Evolutionary conservation across 768 basidiomycete genomes (phyloP), one percentile per base, ranked within the genome.

Genomic region (Terana coerulea): DNA sequence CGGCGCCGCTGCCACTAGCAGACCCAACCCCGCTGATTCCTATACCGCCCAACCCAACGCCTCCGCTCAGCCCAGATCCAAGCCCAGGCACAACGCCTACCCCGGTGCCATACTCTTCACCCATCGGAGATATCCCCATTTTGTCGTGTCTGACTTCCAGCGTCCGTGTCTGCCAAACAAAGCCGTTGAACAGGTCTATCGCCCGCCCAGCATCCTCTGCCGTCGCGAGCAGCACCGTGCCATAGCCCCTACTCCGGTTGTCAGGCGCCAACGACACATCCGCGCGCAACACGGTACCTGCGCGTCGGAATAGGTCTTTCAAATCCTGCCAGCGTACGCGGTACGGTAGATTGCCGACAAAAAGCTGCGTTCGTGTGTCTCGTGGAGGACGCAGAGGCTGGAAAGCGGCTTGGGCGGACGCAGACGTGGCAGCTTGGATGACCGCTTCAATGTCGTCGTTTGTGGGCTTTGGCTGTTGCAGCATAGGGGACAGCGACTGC

Each of bases 251-350:
- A 40, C 89, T 92, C 59, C 95, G 79, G 67, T 97, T 97, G 67
- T 93, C 91, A 2, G 90, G 88, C 3, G 90, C 74, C 5, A 78
- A 64, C 17, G 70, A 69, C 54, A 78, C 75, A 56, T 76, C 73
- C 7, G 81, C 80, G 21, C 81, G 68, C 3, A 84, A 65, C 35
- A 70, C 68, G 1, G 69, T 97, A 35, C 97, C 97, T 5, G 95
- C 91, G 58, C 91, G 88, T 31, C 95, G 83, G 69, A 99, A 98
- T 47, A 99, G 81, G 67, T 99, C 95, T 61, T 99, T 98, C 56
- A 99, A 80, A 72, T 99, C 97, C 73, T 99, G 97, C 97, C 97
- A 99, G 49, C 97, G 84, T 33, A 98, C 95, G 54, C 95, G 79
- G 69, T 95, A 98, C 0, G 97, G 97, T 22, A 99, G 81, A 69